Percentiles rank a stretch among this genome's conserved stretches.
These are phyloP conservation scores for Xylariaceae sp. DNA, from an alignment of 2,329 filamentous ascomycete genomes.

Conservation along the genomic window DNA sequence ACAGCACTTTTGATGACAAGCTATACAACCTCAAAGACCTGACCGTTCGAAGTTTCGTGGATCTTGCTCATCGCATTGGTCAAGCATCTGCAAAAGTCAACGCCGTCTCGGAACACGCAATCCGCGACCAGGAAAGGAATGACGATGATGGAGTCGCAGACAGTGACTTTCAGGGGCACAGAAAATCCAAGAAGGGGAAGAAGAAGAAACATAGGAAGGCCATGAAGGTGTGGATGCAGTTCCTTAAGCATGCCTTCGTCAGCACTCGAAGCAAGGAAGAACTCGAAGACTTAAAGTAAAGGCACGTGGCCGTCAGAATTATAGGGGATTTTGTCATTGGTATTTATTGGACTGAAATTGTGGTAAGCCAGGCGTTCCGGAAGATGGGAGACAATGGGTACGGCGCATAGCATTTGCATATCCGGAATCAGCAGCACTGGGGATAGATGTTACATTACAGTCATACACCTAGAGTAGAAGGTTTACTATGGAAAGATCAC, in stretches of 20 bases:
- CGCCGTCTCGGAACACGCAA: background rate
- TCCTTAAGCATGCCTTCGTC: conserved; percentile 77
- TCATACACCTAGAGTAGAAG: background rate
- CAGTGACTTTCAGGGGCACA: conserved; percentile 23
- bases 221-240: conserved; percentile 74
- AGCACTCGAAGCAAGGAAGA: conserved; percentile 66
- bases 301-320: background rate
- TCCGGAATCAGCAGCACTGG: too few relatives aligned
- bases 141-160: conserved; percentile 21
- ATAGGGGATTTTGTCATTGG: conserved; percentile 1
- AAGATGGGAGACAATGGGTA: conserved; percentile 1
- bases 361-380: conserved; percentile 16
- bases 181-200: conserved; percentile 56
- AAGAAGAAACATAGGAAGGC: conserved; percentile 48
- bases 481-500: background rate
- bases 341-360: background rate
- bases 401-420: conserved; percentile 3
- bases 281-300: conserved; percentile 45
- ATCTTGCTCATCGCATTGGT: conserved; percentile 77
- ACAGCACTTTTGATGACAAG: conserved; percentile 75
- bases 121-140: background rate
- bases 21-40: conserved; percentile 76
- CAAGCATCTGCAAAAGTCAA: conserved; percentile 37
- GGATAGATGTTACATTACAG: too few relatives aligned
- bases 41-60: conserved; percentile 77